Evolutionary conservation across 306 rosid genomes (phyloP).

Genomic region (Vigna mungo): DNA sequence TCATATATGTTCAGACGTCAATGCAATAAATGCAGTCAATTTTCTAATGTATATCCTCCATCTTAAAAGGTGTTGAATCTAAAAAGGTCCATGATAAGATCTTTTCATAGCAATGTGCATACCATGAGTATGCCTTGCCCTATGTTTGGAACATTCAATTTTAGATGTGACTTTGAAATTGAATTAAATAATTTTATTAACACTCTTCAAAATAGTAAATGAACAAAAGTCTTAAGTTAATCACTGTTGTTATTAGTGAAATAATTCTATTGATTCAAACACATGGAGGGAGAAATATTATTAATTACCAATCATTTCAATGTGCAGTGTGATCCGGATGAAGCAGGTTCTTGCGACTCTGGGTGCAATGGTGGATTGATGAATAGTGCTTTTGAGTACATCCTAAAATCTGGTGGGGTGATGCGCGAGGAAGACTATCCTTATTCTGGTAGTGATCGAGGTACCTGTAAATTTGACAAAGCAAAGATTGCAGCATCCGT

Average conservation of each 20-base stretch:
- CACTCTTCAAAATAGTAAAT: background rate
- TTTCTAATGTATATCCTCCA: background rate
- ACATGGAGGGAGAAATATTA: background rate
- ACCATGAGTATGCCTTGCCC: background rate
- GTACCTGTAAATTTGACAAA: conserved; percentile 81
- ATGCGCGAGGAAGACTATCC: conserved; percentile 96
- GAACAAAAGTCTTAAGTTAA: background rate
- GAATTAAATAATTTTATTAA: background rate
- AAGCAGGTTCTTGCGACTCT: conserved; percentile 77
- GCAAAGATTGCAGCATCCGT: conserved; percentile 85
- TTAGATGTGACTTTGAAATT: background rate
- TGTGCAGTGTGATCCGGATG: conserved; percentile 93
- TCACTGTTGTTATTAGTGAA: background rate
- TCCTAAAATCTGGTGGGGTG: conserved; percentile 86
- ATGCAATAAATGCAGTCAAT: background rate
- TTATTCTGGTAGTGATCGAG: conserved; percentile 73
- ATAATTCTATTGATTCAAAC: background rate
- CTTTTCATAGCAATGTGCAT: background rate
- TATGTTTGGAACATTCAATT: background rate
- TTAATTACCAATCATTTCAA: background rate
- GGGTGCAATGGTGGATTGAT: conserved; percentile 98
- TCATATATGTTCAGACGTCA: background rate
- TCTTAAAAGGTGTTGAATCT: background rate
- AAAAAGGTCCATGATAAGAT: background rate
- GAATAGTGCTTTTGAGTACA: conserved; percentile 97